Conservation (phyloP, 306 rosid species). For the Casuarina glauca region DNA sequence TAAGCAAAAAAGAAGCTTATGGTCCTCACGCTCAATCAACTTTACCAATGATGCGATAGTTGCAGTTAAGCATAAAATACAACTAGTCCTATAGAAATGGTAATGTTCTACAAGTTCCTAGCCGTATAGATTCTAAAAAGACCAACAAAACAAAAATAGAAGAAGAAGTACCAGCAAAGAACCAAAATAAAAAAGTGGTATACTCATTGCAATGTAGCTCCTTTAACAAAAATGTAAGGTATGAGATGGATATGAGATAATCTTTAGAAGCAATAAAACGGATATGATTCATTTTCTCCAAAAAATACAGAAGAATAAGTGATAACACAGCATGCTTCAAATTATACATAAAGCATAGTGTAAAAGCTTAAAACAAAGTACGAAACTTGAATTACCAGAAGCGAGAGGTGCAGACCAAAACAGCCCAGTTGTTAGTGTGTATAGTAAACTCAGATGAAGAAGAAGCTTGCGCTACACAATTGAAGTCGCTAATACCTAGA, state of each 20-base stretch:
- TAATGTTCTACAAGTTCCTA: not conserved
- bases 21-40: not conserved
- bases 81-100: not conserved
- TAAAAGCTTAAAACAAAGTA: not conserved
- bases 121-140: not conserved
- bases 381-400: conserved; percentile 59
- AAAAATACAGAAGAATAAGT: conserved; percentile 1
- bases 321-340: not conserved
- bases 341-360: not conserved
- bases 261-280: not conserved
- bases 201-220: not conserved
- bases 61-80: not conserved
- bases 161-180: not conserved
- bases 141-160: not conserved
- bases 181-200: not conserved
- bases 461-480: conserved; percentile 41
- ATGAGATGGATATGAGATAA: not conserved
- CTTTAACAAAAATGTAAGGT: not conserved
- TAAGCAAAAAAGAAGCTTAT: not conserved
- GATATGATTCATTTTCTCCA: not conserved
- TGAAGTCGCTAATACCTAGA: conserved; percentile 19
- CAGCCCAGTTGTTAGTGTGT: conserved; percentile 96
- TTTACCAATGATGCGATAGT: not conserved
- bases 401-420: conserved; percentile 92
- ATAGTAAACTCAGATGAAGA: conserved; percentile 61